Percentiles rank a stretch among this genome's conserved stretches.
Conservation (phyloP, 2,329 filamentous ascomycete species). For the Scedosporium apiospermum region DNA sequence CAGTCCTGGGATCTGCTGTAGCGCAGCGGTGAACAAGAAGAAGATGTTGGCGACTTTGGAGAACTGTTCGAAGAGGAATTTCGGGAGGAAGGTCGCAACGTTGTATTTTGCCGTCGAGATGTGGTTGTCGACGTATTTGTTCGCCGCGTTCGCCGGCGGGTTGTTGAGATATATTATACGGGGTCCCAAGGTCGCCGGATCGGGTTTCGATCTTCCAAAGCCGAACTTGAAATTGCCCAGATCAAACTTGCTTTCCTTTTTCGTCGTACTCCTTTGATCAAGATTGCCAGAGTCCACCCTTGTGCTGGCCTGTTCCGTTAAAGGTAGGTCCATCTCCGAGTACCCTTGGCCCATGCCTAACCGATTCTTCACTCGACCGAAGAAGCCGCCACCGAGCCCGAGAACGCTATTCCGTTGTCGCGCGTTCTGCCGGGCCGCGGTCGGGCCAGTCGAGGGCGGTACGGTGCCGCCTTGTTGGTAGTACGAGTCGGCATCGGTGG, state of each 20-base stretch:
- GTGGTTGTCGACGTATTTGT: slow-evolving; percentile 93
- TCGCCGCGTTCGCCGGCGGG: slow-evolving; percentile 76
- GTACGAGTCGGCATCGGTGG: slow-evolving; percentile 67
- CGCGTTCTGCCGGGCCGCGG: slow-evolving; percentile 37
- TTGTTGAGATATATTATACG: slow-evolving; percentile 95
- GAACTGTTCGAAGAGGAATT: slow-evolving; percentile 97
- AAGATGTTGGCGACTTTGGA: slow-evolving; percentile 99
- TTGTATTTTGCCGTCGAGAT: slow-evolving; percentile 99
- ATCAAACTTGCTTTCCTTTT: slow-evolving; percentile 50
- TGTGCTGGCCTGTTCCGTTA: slow-evolving; percentile 61
- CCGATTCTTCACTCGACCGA: slow-evolving; percentile 83
- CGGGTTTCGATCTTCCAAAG: slow-evolving; percentile 73
- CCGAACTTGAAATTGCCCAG: slow-evolving; percentile 83
- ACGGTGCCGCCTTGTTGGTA: slow-evolving; percentile 66
- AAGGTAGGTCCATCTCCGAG: slow-evolving; percentile 94
- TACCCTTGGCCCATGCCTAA: slow-evolving; percentile 82
- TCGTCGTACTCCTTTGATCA: slow-evolving; percentile 24
- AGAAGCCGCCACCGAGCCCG: slow-evolving; percentile 73
- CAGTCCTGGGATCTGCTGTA: slow-evolving; percentile 92
- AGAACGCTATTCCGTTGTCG: slow-evolving; percentile 83
- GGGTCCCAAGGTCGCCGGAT: slow-evolving; percentile 84
- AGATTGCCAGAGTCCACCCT: slow-evolving; percentile 31
- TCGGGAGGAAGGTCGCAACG: slow-evolving; percentile 80
- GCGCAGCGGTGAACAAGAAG: slow-evolving; percentile 90
- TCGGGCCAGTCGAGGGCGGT: slow-evolving; percentile 16